A percentile compares a stretch with the other conserved stretches of the same genome.
Evolutionary conservation across 2,329 filamentous ascomycete species (phyloP).

Genomic region (Epichloe amarillans): DNA sequence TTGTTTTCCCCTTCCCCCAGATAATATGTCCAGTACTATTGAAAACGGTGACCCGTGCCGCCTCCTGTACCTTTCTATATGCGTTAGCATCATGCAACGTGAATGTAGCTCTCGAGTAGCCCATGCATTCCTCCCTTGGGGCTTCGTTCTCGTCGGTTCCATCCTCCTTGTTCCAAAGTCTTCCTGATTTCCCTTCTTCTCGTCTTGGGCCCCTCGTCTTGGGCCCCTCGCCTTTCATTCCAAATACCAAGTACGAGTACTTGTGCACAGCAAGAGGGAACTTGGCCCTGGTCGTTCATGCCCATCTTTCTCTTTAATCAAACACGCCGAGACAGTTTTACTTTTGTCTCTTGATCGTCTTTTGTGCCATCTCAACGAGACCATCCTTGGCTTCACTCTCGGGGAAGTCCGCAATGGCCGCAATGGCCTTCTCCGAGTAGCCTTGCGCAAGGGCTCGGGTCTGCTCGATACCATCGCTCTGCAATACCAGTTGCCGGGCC

Average conservation of each 20-base stretch:
- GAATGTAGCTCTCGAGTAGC: neutral
- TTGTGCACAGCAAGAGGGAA: conserved; percentile 9
- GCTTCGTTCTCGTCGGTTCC: neutral
- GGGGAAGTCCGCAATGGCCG: conserved; percentile 72
- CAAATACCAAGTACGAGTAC: conserved; percentile 7
- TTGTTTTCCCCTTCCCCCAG: neutral
- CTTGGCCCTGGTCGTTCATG: neutral
- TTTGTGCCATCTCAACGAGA: conserved; percentile 83
- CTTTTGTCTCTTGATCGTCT: conserved; percentile 80
- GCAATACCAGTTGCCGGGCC: conserved; percentile 75
- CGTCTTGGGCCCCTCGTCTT: neutral
- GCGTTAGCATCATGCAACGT: conserved; percentile 1
- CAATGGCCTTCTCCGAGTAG: conserved; percentile 77
- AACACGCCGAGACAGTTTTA: conserved; percentile 25
- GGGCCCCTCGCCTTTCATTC: neutral
- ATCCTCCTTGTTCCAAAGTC: neutral
- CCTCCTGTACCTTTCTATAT: conserved; percentile 1
- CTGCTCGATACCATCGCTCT: conserved; percentile 80
- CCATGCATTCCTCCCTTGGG: neutral
- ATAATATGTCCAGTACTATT: neutral
- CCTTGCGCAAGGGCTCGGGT: conserved; percentile 82
- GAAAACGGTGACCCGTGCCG: neutral
- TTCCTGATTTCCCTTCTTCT: neutral
- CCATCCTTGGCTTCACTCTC: conserved; percentile 91
- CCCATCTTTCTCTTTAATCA: neutral